Evolutionary conservation across 352 stramenopile species (phyloP).

Genomic region (Pythium graminicola): DNA sequence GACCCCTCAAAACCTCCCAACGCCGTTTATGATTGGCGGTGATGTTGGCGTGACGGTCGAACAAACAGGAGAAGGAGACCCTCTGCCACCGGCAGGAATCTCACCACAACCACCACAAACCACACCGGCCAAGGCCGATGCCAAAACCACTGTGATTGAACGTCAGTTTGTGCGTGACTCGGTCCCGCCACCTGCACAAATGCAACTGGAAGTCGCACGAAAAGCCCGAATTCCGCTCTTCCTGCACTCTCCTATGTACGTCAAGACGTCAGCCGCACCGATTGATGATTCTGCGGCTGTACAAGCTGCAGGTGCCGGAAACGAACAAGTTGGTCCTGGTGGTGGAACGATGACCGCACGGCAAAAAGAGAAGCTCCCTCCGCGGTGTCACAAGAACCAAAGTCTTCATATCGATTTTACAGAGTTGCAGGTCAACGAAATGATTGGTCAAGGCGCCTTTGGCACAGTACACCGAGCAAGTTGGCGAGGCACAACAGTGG

Average conservation of each 20-base stretch:
- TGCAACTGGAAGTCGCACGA: slow-evolving; percentile 79
- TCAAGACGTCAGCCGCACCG: slow-evolving; percentile 54
- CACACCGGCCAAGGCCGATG: slow-evolving; percentile 38
- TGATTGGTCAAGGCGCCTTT: slow-evolving; percentile 83
- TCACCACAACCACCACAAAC: not conserved
- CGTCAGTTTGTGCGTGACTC: slow-evolving; percentile 62
- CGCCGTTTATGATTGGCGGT: slow-evolving; percentile 25
- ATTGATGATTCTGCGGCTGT: slow-evolving; percentile 42
- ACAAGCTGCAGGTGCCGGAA: slow-evolving; percentile 7
- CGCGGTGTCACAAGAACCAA: slow-evolving; percentile 56
- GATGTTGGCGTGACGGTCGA: not conserved
- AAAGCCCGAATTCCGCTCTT: slow-evolving; percentile 82
- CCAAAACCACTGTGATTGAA: slow-evolving; percentile 46
- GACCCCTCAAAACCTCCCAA: slow-evolving; percentile 9
- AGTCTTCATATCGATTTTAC: slow-evolving; percentile 79
- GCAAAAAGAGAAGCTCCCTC: slow-evolving; percentile 41
- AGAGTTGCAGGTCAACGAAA: slow-evolving; percentile 68
- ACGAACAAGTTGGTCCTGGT: slow-evolving; percentile 3
- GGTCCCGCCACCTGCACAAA: slow-evolving; percentile 69
- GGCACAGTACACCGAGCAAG: slow-evolving; percentile 69
- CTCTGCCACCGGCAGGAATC: too few relatives aligned
- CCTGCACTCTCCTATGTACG: slow-evolving; percentile 83
- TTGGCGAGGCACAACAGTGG: slow-evolving; percentile 70
- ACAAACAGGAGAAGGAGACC: not conserved
- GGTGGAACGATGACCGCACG: slow-evolving; percentile 26